Conservation (phyloP, 208 protist species). For the Wallacemonas sp. region DNA sequence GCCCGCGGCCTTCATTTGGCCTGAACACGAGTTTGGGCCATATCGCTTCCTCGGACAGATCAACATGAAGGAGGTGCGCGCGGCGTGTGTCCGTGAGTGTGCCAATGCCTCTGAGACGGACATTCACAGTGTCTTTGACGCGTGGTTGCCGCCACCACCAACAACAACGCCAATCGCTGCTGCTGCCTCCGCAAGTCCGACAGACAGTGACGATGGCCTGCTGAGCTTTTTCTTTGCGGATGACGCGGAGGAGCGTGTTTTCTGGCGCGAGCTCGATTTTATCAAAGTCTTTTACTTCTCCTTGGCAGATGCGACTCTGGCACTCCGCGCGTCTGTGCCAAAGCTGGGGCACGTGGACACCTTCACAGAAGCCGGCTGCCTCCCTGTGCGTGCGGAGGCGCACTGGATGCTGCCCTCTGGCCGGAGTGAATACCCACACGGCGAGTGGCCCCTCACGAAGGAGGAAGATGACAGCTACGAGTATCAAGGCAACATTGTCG, state of each 20-base stretch:
- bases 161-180: too few species aligned
- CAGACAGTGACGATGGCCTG: not conserved
- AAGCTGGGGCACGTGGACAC: not conserved
- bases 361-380: not conserved
- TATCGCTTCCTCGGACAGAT: conserved; percentile 11
- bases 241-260: not conserved
- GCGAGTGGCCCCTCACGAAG: conserved; percentile 7
- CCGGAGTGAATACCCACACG: not conserved
- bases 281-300: conserved; percentile 6
- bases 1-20: not conserved
- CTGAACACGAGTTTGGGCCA: not conserved
- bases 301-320: not conserved
- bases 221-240: conserved; percentile 10
- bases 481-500: not conserved
- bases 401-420: not conserved
- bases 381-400: conserved; percentile 1
- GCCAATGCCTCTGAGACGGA: not conserved
- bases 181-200: not conserved
- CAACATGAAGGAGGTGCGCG: conserved; percentile 1
- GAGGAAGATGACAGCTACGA: conserved; percentile 10
- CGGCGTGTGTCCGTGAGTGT: not conserved
- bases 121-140: not conserved
- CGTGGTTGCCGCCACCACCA: conserved; percentile 7
- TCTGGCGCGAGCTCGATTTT: conserved; percentile 9
- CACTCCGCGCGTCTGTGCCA: not conserved